Base-by-base conservation (phyloP, 768 basidiomycete genomes). In the Tulasnella sp. region DNA sequence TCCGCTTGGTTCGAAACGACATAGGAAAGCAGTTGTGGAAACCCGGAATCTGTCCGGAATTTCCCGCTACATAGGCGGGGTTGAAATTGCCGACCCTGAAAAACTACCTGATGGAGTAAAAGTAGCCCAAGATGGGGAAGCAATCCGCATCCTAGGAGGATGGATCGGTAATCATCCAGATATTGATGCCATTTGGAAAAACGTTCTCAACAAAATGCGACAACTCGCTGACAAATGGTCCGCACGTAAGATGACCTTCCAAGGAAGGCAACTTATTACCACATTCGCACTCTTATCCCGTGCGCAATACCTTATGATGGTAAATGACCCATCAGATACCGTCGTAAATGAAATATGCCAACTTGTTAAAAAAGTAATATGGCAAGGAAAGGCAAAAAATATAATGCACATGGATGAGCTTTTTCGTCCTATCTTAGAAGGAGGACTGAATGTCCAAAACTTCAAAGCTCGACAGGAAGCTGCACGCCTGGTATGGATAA, bases 151-250 rank as follows among this genome's bases (percentile, higher is more conserved):
- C 2, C 56, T 66, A 0, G 65, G 65, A 0, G 62, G 62, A 2
- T 63, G 57, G 49, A 29, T 63, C 7, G 64, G 65, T 4, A 60
- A 65, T 29, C 31, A 58, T 0, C 11, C 60, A 6, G 45, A 61
- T 42, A 19, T 41, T 3, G 23, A 7, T 15, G n/a, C 15, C 2
- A 31, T 29, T 14, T 64, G 63, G 63, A 19, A 32, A 19, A 15
- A 36, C 34, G 45, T 41, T 4, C 4, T 62, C 5, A 45, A 59
- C 1, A 64, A 63, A 41, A 58, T 62, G 1, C 19, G 23, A 4
- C 17, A 6, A 0, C 23, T 31, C 1, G 15, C 37, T 6, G 37
- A 59, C 17, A 53, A 60, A 35, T 63, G 59, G 21, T 25, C 23
- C 2, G 19, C 23, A 9, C 15, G 8, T 15, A 4, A 43, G 2